Conservation (phyloP, 306 rosid genomes). For the Casuarina equisetifolia region DNA sequence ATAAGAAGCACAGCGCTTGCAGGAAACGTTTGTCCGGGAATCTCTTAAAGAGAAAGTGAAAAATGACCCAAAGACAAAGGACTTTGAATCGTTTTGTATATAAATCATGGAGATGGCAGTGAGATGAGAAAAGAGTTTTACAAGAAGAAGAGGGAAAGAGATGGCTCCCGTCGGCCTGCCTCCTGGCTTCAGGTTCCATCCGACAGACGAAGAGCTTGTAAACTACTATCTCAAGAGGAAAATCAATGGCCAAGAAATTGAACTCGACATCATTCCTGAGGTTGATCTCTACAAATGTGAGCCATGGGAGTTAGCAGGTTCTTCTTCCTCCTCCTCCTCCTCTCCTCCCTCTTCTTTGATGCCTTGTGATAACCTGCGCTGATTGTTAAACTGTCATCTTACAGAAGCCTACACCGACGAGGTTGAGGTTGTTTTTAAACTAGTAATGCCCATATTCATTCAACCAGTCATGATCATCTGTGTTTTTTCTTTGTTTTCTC, state of each 20-base stretch:
- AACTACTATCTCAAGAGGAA: constrained; percentile 92
- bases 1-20: constrained; percentile 52
- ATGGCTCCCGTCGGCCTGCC: constrained; percentile 99
- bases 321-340: constrained; percentile 1
- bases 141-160: constrained; percentile 6
- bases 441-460: no score
- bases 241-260: constrained; percentile 88
- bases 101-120: constrained; percentile 35
- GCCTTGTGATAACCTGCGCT: no score
- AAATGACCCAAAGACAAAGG: constrained; percentile 72
- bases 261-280: constrained; percentile 96
- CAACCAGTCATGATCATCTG: no score
- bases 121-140: constrained; percentile 37
- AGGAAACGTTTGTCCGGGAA: constrained; percentile 87
- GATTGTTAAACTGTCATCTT: no score
- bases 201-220: constrained; percentile 97
- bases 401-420: no score
- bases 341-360: background rate
- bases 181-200: constrained; percentile 99
- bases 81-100: constrained; percentile 57
- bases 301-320: constrained; percentile 99
- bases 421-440: no score
- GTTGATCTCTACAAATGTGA: constrained; percentile 99
- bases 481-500: no score
- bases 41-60: constrained; percentile 73